Conservation (phyloP, 176 grass and related monocot species). For the Melocanna baccifera region DNA sequence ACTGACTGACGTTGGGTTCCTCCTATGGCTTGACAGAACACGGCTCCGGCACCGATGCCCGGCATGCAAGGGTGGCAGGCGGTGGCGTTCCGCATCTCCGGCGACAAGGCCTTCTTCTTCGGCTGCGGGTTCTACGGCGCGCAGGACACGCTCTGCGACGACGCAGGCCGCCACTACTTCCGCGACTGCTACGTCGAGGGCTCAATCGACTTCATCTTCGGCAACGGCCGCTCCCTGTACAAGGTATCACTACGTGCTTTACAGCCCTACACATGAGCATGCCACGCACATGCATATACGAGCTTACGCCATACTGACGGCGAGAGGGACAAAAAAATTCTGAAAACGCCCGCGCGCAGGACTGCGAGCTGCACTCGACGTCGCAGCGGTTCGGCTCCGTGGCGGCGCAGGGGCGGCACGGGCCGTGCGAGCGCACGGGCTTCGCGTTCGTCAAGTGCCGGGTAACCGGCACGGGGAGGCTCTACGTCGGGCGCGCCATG, state of each 20-base stretch:
- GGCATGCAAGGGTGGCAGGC: constrained; percentile 91
- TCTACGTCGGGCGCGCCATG: constrained; percentile 93
- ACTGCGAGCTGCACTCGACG: constrained; percentile 83
- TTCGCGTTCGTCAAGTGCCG: constrained; percentile 92
- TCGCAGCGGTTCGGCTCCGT: constrained; percentile 66
- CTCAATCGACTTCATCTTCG: constrained; percentile 98
- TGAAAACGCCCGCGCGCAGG: constrained; percentile 1
- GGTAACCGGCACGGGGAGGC: constrained; percentile 69
- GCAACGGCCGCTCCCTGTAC: constrained; percentile 93
- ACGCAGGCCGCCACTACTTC: constrained; percentile 91
- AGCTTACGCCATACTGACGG: background rate
- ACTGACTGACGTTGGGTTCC: constrained; percentile 5
- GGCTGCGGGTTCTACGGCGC: constrained; percentile 97
- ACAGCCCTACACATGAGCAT: background rate
- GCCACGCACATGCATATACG: background rate
- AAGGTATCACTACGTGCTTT: constrained; percentile 33
- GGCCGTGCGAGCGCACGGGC: constrained; percentile 80
- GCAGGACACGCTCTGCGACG: constrained; percentile 97
- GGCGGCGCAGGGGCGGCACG: constrained; percentile 71
- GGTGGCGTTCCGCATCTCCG: constrained; percentile 88
- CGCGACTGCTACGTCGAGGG: constrained; percentile 90
- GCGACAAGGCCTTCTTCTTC: constrained; percentile 92
- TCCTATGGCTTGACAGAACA: constrained; percentile 55
- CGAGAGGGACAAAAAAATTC: background rate
- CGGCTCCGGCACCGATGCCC: constrained; percentile 79